Evolutionary conservation across 352 stramenopile species (phyloP), one percentile per base, ranked within the genome.

Genomic region (Globisporangium irregulare): DNA sequence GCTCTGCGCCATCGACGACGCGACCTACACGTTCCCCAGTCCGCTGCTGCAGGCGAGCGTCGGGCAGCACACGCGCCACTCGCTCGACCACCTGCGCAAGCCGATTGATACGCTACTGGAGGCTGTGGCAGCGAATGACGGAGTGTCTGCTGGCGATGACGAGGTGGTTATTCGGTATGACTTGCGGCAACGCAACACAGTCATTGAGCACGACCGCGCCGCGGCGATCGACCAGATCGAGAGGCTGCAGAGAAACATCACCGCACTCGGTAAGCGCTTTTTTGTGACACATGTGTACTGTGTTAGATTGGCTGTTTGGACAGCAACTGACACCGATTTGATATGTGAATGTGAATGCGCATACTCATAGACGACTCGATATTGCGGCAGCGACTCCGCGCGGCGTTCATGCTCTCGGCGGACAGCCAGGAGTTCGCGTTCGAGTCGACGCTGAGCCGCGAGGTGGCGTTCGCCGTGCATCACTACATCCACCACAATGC

Each of bases 401-500:
- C 80, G 14, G 81, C 74, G 22, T 95, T 95, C 73, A 94, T 94
- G 86, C 77, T 95, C 22, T 89, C 87, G 3, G 74, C 81, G 1
- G 81, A 93, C 62, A 84, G 87, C 59, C 69, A 74, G 18, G 81
- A 95, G 69, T 81, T 91, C 38, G 74, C 76, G 43, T 89, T 95
- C 57, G 69, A 78, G 61, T 93, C 84, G 60, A 93, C 84, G 1
- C 77, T 94, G 20, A 84, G 75, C 51, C 84, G 87, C 34, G 87
- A 95, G 62, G 54, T 95, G 43, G 84, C 83, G n/a, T 95, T 95
- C 58, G 86, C 86, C 0, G 85, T 92, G 60, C 87, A 95, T 70
- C 87, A 95, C 69, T 91, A 77, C 66, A 95, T 95, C 71, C 87
- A 95, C 75, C 87, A 95, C 74, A 94, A 94, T 69, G 86, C 86